Percentiles rank a stretch among this genome's conserved stretches.
Conservation (phyloP, 495 filamentous ascomycete species). For the Rusavskia elegans region DNA sequence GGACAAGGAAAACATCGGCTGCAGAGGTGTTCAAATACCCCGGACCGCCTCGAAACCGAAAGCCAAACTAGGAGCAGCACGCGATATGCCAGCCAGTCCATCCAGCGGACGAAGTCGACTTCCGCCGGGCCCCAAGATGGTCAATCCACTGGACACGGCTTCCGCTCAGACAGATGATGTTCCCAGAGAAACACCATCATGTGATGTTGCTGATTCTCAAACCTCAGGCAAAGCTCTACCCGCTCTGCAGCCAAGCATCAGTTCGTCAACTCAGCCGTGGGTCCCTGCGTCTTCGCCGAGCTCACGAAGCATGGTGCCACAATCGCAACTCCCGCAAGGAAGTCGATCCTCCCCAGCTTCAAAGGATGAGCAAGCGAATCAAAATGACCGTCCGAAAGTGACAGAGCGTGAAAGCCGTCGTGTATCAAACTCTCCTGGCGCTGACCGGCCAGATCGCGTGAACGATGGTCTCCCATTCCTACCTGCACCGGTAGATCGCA, state of each 20-base stretch:
- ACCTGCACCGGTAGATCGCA: too few relatives aligned
- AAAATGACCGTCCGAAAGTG: too few relatives aligned
- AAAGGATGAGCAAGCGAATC: too few relatives aligned
- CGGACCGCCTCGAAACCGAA: slow-evolving; percentile 16
- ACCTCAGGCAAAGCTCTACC: slow-evolving; percentile 13
- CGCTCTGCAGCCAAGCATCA: background rate
- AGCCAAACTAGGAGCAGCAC: slow-evolving; percentile 17
- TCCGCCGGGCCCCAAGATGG: background rate
- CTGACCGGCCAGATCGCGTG: too few relatives aligned
- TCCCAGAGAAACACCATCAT: slow-evolving; percentile 15
- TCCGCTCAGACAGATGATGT: background rate
- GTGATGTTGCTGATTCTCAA: slow-evolving; percentile 34
- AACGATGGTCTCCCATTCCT: too few relatives aligned
- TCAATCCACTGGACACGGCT: background rate
- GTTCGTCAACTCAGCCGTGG: background rate
- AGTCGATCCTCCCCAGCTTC: too few relatives aligned
- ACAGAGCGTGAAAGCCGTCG: too few relatives aligned
- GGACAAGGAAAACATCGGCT: slow-evolving; percentile 31
- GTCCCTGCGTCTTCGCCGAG: slow-evolving; percentile 9
- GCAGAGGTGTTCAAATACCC: slow-evolving; percentile 6
- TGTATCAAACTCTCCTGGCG: too few relatives aligned
- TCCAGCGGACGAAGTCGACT: background rate
- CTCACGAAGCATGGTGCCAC: slow-evolving; percentile 12
- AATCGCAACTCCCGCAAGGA: slow-evolving; percentile 12
- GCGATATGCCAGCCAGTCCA: slow-evolving; percentile 16